Evolutionary conservation across 306 rosid genomes (phyloP).

Genomic region (Quercus agrifolia): DNA sequence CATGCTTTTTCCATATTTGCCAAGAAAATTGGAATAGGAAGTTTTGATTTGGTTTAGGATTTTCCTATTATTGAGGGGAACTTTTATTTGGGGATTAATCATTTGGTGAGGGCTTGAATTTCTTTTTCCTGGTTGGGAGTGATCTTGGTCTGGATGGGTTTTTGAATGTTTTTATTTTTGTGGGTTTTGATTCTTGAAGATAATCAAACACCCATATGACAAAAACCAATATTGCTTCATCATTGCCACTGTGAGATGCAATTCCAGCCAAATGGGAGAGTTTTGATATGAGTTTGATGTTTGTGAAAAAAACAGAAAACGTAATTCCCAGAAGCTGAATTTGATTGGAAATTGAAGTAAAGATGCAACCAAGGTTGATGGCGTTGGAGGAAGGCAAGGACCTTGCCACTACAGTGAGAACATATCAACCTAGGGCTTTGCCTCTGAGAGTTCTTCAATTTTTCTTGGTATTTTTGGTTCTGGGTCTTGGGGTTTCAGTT

Average conservation of each 20-base stretch:
- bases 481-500: slow-evolving; percentile 72
- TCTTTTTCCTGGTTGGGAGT: slow-evolving; percentile 11
- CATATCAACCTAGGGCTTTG: slow-evolving; percentile 52
- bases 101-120: slow-evolving; percentile 15
- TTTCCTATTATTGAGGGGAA: background rate
- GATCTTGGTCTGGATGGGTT: slow-evolving; percentile 23
- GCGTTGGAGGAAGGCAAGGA: slow-evolving; percentile 82
- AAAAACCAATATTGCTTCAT: background rate
- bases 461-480: slow-evolving; percentile 57
- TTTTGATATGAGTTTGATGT: background rate
- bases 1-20: slow-evolving; percentile 4
- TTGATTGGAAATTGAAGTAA: slow-evolving; percentile 29
- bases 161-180: background rate
- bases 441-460: slow-evolving; percentile 72
- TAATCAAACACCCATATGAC: slow-evolving; percentile 17
- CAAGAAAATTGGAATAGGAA: slow-evolving; percentile 11
- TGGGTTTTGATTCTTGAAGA: slow-evolving; percentile 5
- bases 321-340: slow-evolving; percentile 21
- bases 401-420: slow-evolving; percentile 36
- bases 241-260: background rate
- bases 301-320: slow-evolving; percentile 15
- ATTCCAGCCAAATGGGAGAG: slow-evolving; percentile 7
- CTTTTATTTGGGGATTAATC: background rate
- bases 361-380: slow-evolving; percentile 60
- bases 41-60: slow-evolving; percentile 16